Evolutionary conservation across 2,329 filamentous ascomycete genomes (phyloP), one percentile per base, ranked within the genome.

Genomic region (Aspergillus sp.): DNA sequence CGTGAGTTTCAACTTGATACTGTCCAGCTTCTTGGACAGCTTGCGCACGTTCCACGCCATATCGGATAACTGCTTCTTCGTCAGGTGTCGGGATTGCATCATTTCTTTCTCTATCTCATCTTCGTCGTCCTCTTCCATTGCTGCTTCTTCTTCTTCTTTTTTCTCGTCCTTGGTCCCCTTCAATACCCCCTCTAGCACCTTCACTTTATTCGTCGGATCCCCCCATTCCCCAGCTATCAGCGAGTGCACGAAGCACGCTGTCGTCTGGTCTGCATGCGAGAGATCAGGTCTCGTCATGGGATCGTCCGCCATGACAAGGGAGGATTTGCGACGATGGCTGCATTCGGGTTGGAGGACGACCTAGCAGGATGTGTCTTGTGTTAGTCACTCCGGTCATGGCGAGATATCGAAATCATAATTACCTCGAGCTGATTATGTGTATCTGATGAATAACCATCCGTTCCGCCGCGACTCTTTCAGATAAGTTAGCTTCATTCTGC

Each of bases 31-130:
- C 71, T 96, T 90, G 30, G 91, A 94, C 60, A 99, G 81, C 76
- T 97, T 92, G 51, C 95, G 84, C 60, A 98, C 95, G 25, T 94
- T 93, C 87, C 94, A 93, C 0, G 94, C 93, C 94, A 99, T 98
- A 70, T 98, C 95, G 13, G 90, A 92, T 44, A 99, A 83, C 76
- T 99, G 92, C 75, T 91, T 92, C 80, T 98, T 98, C 1, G 93
- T 97, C 66, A 98, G 82, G 53, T 97, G 85, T n/a, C 94, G 85
- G 61, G 86, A 88, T 59, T 87, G 81, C 17, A 82, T 79, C 25
- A 82, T 78, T 8, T 64, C 51, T 15, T 70, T 64, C 23, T 68
- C 68, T 15, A 69, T 62, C 17, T 62, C 60, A 10, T 69, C 67
- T 10, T 68, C 63, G 19, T 66, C 67, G 21, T 69, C 62, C 7